Conservation (phyloP, 2,329 filamentous ascomycete species). For the Metarhizium album region DNA sequence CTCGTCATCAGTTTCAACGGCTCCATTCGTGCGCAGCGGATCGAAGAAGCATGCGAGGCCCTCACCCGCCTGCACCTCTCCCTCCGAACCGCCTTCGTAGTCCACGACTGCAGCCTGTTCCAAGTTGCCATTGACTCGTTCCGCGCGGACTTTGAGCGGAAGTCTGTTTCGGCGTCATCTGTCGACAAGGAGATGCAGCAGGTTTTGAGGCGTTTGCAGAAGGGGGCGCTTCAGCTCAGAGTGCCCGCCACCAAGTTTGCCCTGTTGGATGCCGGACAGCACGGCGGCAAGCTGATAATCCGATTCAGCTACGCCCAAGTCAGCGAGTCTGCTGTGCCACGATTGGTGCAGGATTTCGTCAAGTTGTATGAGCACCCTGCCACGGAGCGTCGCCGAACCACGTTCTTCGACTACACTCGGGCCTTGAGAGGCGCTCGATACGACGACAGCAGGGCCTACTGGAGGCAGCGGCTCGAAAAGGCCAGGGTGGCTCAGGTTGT, state of each 20-base stretch:
- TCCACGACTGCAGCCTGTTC: conserved; percentile 34
- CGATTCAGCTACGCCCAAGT: conserved; percentile 39
- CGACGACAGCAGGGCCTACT: conserved; percentile 32
- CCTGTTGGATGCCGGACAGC: conserved; percentile 37
- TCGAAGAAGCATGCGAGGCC: conserved; percentile 35
- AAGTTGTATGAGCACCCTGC: conserved; percentile 31
- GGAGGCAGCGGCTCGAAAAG: conserved; percentile 32
- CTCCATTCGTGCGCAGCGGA: conserved; percentile 27
- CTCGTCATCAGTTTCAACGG: conserved; percentile 38
- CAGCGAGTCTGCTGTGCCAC: conserved; percentile 32
- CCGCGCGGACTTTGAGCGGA: conserved; percentile 31
- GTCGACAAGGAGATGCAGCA: conserved; percentile 29
- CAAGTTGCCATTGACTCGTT: conserved; percentile 36
- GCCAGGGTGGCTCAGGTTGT: conserved; percentile 36
- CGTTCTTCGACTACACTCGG: conserved; percentile 38
- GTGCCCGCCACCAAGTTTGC: conserved; percentile 38
- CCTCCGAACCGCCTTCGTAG: conserved; percentile 43
- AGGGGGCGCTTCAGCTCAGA: conserved; percentile 26
- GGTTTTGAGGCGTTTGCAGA: conserved; percentile 32
- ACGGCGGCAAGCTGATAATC: conserved; percentile 36
- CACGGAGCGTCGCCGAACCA: conserved; percentile 25
- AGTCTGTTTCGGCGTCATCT: conserved; percentile 29
- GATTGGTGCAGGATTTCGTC: conserved; percentile 38
- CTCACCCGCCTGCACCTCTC: conserved; percentile 36
- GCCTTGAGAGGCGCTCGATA: conserved; percentile 25